Base-by-base conservation (phyloP, 108 stramenopile genomes). In the Nitzschia putrida region DNA sequence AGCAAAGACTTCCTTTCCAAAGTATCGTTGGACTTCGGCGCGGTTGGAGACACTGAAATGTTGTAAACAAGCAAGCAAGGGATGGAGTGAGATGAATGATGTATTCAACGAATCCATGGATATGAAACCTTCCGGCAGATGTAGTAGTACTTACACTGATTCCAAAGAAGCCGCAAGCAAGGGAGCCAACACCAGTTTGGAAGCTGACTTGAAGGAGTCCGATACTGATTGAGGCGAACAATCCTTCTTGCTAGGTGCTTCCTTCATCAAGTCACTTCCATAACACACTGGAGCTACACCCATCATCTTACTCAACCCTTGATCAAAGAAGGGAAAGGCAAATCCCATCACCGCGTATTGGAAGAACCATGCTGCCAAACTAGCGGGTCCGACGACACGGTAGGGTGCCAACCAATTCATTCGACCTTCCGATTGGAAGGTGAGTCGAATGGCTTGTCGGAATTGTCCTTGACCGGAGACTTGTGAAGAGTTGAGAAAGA, bases 1-100 rank as follows among this genome's bases (percentile, higher is more conserved):
- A 26, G 86, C 60, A 21, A 85, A 83, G 54, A 68, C 47, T 24
- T 73, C 25, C 0, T 60, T 69, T 8, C 89, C 89, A 58, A 77
- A 90, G 73, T 80, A 90, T 10, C 89, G 80, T 59, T 90, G 86
- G 34, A 84, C 86, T 64, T 90, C 89, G 64, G 89, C 89, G 3
- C 89, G 80, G 71, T 90, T 90, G 54, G 85, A 64, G 37, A 90
- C 85, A 34, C 29, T 34, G 29, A n/a, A n/a, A 34, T 34, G 29
- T 34, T 34, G 4, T 4, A 34, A 34, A 4, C 29, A 34, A 34
- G 29, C 29, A 34, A 34, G 29, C 29, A 34, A 34, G 29, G 4
- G 29, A 34, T 4, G 1, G 3, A 3, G 29, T 34, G 29, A 34
- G 29, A 34, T 4, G 29, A 34, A 34, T 4, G 29, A 34, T 34